Evolutionary conservation across 2,329 filamentous ascomycete genomes (phyloP), one percentile per base, ranked within the genome.

Genomic region (Venturia asperata): DNA sequence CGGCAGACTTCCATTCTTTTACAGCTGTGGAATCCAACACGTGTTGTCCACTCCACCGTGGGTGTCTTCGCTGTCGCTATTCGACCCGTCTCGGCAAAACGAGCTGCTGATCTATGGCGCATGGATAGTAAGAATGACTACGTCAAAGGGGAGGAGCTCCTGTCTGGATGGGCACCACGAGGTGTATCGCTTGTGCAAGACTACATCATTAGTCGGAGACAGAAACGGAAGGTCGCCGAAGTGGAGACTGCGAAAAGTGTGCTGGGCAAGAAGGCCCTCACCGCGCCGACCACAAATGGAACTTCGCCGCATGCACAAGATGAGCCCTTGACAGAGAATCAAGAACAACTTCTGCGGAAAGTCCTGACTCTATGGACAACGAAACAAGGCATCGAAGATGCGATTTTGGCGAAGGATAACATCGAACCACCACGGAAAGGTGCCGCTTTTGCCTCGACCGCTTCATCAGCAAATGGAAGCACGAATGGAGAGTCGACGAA

Each of bases 121-220:
- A 91, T 97, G 86, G 95, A 92, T 75, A 97, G 92, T 19, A 88
- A 91, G 67, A 89, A 96, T 71, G 91, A 96, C 74, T 97, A 97
- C 73, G 90, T 99, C 71, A 97, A 96, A 75, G 94, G 94, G 65
- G 92, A 99, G 76, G 94, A 99, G 75, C 83, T 87, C 61, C 80
- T 99, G 47, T 86, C 82, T 2, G 86, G 87, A 65, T 99, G 94
- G 94, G 86, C 87, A 9, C 93, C 94, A 1, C 85, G 94, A 52
- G 92, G 94, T 43, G 90, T 97, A 2, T 95, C 91, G 0, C 79
- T 99, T 0, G 88, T 99, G n/a, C 86, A 87, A 66, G 94, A 99
- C 75, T 96, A 88, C 71, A 88, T 97, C 64, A 77, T 82, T 13
- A 84, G 89, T 6, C 87, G 87, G 67, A 91, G 90, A 76, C 88